Percentiles rank a stretch among this genome's conserved stretches.
Conservation (phyloP, 345 rosid species). For the Citrus medica region DNA sequence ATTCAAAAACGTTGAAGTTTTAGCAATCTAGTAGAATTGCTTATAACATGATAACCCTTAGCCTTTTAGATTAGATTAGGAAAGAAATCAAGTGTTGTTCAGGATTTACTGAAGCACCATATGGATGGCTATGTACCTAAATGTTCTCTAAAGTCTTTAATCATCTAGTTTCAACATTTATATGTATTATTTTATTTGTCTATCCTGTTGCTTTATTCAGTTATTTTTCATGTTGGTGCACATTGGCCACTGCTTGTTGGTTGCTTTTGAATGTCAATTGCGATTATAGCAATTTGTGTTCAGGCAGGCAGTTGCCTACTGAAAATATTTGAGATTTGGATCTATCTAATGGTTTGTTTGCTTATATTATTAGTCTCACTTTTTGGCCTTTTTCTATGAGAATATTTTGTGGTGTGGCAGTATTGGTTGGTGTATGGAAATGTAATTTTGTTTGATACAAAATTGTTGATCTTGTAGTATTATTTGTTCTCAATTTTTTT, state of each 20-base stretch:
- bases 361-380: not conserved
- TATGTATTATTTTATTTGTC: not conserved
- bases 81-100: conserved; percentile 6
- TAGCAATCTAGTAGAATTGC: conserved; percentile 19
- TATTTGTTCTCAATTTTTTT: not conserved
- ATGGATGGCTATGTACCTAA: conserved; percentile 25
- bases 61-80: conserved; percentile 19
- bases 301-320: not conserved
- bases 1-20: conserved; percentile 9
- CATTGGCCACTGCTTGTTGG: not conserved
- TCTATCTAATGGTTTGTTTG: not conserved
- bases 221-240: not conserved
- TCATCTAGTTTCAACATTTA: conserved; percentile 23
- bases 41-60: conserved; percentile 3
- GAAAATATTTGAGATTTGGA: not conserved
- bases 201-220: not conserved
- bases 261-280: not conserved
- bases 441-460: not conserved
- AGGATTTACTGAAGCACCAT: conserved; percentile 18
- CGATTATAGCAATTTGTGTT: not conserved
- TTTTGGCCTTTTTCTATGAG: not conserved
- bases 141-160: conserved; percentile 12
- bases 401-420: not conserved
- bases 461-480: too few species aligned
- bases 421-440: not conserved